Evolutionary conservation across 2,329 filamentous ascomycete genomes (phyloP).

Genomic region (Hypoxylon sp.): DNA sequence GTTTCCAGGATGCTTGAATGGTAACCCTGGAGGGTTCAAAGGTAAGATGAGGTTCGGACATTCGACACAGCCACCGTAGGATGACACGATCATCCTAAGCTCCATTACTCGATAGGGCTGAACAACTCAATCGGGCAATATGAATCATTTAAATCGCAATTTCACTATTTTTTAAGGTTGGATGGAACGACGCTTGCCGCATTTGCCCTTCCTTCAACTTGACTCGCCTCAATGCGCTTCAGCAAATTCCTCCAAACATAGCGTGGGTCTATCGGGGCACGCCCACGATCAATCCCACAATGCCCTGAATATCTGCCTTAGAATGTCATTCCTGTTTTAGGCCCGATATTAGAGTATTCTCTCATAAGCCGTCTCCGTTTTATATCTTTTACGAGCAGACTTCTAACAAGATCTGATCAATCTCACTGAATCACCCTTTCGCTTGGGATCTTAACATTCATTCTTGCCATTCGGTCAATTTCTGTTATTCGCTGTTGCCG

Average conservation of each 20-base stretch:
- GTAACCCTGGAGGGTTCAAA: neutral
- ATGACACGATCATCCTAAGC: neutral
- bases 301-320: too few relatives aligned
- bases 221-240: neutral
- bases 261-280: too few relatives aligned
- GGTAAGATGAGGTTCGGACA: constrained; percentile 1
- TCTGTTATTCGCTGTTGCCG: neutral
- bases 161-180: neutral
- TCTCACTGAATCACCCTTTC: too few relatives aligned
- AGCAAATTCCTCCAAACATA: neutral
- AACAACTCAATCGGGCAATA: neutral
- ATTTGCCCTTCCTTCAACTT: neutral
- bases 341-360: too few relatives aligned
- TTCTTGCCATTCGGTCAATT: neutral
- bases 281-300: too few relatives aligned
- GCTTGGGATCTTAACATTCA: neutral
- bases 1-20: neutral
- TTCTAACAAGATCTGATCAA: too few relatives aligned
- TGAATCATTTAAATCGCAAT: neutral
- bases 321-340: too few relatives aligned
- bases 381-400: too few relatives aligned
- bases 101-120: neutral
- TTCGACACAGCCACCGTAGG: constrained; percentile 22
- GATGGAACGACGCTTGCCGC: neutral
- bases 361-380: neutral